These are phyloP conservation scores for Trametes versicolor DNA, from an alignment of 1,284 basidiomycete genomes.

Conservation along the genomic window DNA sequence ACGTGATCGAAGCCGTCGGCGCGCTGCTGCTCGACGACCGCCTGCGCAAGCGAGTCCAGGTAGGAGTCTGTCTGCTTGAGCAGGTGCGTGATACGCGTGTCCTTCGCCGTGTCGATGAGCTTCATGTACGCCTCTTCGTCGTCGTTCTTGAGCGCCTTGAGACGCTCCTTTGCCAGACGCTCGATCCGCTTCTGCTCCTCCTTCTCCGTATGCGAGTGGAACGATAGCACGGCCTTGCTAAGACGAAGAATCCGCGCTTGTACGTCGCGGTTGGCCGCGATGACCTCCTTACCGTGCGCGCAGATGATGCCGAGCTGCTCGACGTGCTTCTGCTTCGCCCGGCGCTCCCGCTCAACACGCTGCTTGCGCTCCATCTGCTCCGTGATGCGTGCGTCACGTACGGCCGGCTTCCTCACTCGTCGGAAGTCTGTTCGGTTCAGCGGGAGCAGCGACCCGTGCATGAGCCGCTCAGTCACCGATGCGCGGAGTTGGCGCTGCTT, in stretches of 20 bases:
- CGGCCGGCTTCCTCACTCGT: constrained; percentile 85
- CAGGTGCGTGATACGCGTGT: constrained; percentile 98
- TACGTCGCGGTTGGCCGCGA: constrained; percentile 68
- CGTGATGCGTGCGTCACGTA: constrained; percentile 91
- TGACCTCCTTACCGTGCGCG: constrained; percentile 83
- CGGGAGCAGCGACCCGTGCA: constrained; percentile 91
- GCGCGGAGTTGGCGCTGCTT: constrained; percentile 92
- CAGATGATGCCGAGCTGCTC: constrained; percentile 93
- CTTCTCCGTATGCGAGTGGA: constrained; percentile 94
- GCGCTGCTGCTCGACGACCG: constrained; percentile 94
- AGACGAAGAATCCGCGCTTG: constrained; percentile 87
- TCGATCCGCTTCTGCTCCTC: constrained; percentile 99
- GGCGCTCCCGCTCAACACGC: constrained; percentile 90
- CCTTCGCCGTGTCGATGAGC: constrained; percentile 99
- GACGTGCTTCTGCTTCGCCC: constrained; percentile 96
- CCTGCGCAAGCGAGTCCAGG: constrained; percentile 94
- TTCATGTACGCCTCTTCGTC: constrained; percentile 99
- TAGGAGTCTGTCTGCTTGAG: constrained; percentile 95
- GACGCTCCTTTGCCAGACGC: constrained; percentile 96
- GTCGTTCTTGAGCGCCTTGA: constrained; percentile 97
- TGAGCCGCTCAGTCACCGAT: constrained; percentile 87
- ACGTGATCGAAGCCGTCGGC: constrained; percentile 63
- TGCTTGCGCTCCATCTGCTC: constrained; percentile 94
- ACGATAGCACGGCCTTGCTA: constrained; percentile 86
- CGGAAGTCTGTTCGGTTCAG: constrained; percentile 94